Conservation (phyloP, 768 basidiomycete genomes). For the Phanerochaete carnosa region DNA sequence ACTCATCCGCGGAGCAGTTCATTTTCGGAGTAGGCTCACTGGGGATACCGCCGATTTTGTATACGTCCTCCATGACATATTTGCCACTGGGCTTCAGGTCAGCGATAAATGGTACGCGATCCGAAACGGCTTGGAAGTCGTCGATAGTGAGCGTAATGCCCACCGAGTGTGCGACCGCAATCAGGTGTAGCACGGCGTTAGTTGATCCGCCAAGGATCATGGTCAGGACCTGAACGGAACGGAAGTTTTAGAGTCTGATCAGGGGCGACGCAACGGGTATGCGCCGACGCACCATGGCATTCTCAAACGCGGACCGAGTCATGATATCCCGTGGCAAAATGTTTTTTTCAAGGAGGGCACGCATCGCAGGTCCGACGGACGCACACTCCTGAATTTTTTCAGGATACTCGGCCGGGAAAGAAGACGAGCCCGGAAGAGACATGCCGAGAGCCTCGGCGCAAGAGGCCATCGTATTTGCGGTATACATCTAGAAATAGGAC, state of each 20-base stretch:
- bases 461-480: constrained; percentile 97
- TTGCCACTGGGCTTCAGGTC: constrained; percentile 97
- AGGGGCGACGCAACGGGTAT: constrained; percentile 3
- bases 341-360: constrained; percentile 84
- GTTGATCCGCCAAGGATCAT: constrained; percentile 98
- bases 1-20: not conserved
- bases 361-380: constrained; percentile 77
- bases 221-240: constrained; percentile 67
- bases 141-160: constrained; percentile 86
- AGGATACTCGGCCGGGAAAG: constrained; percentile 88
- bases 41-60: constrained; percentile 94
- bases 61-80: constrained; percentile 98
- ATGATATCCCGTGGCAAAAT: constrained; percentile 94
- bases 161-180: constrained; percentile 95
- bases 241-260: constrained; percentile 2
- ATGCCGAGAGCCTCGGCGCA: constrained; percentile 95
- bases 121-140: constrained; percentile 92
- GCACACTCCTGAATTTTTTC: constrained; percentile 89
- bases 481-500: constrained; percentile 74
- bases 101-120: constrained; percentile 90
- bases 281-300: constrained; percentile 73
- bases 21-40: constrained; percentile 50
- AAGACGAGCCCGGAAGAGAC: constrained; percentile 95
- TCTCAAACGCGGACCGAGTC: constrained; percentile 95
- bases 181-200: constrained; percentile 94